Base-by-base conservation (phyloP, 1,284 basidiomycete species). In the Cryptococcus amylolentus region DNA sequence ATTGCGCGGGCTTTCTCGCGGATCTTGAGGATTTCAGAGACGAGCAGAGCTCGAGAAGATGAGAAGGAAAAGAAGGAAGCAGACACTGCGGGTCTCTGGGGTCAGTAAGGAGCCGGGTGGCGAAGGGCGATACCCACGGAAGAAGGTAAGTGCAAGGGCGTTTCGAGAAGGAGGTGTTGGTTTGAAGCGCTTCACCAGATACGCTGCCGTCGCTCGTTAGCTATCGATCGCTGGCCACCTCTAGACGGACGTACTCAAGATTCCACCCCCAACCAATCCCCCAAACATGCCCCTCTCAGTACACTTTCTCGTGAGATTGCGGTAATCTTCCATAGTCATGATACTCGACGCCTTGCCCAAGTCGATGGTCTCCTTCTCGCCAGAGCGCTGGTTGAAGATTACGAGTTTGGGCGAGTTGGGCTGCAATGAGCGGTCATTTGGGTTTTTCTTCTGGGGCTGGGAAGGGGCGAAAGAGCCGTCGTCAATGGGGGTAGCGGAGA, bases 11-110 rank as follows among this genome's bases (percentile, higher is more conserved):
- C 60, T 55, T 56, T 46, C 16, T 51, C 51, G 14, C 57, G 55
- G 13, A 62, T 51, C 28, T 51, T 37, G 37, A 62, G 57, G 12
- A 70, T 57, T 16, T 59, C 40, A 6, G 49, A 48, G 48, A 58
- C 47, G 35, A 70, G 61, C 6, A 65, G 54, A 14, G 38, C 49
- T 20, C 64, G 61, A 1, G 66, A 66, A 0, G 59, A 62, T 13
- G 63, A 55, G 54, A 57, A 68, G 7, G 66, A 68, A 51, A 70
- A 63, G 54, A 54, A 58, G 4, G 66, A 63, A 10, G 65, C 60
- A 6, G 62, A 62, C 45, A 70, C 68, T 70, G 40, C 39, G 18
- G 31, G 26, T 16, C 16, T 38, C 18, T 26, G 8, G 27, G 16
- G 27, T 46, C 14, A 26, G 14, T n/a, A 20, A 16, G 38, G 7